Evolutionary conservation across 371 early-diverging fungal genomes (phyloP), one percentile per base, ranked within the genome.

Genomic region (Mycotypha africana): DNA sequence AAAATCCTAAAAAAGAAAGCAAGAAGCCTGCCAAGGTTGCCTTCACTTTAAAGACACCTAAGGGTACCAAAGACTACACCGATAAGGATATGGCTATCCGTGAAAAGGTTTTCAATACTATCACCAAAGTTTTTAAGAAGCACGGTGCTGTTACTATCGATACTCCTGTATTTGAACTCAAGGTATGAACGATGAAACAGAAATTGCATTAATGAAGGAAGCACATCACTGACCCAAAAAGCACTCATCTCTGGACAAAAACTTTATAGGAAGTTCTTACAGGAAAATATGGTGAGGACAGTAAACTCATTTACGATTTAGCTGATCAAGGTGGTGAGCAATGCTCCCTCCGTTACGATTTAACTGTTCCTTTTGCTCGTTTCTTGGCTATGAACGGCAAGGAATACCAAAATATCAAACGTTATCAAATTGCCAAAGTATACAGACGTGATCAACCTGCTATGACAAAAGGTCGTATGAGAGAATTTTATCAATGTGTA

Each of bases 281-380:
- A n/a, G 97, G 98, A 52, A 99, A 99, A 70, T 99, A 99, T 60
- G 99, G 99, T 23, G 99, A 99, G 67, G 99, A 99, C 79, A 85
- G 88, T 63, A 99, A 99, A 74, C 80, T 99, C 47, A 99, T 99
- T 55, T 99, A 95, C 60, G 97, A 99, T 63, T 76, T 99, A 39
- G 86, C 90, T 55, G 98, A 99, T 67, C 99, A 99, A 64, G 99
- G 99, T 30, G 99, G 99, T 24, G 99, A 99, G 61, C 78, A 88
- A 65, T 97, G 95, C 56, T 91, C 99, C 3, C 76, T 99, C 23
- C 84, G 99, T 34, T 99, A 99, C 57, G 99, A 99, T 73, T 72
- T 99, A 53, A 99, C 99, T 1, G 99, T 99, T 15, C 98, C 99
- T 6, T 98, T 99, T 75, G 96, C 99, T n/a, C 85, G 99, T 39